phyloP scores from a whole-genome alignment of 139 green algal species.

The Haematococcus lacustris region DNA sequence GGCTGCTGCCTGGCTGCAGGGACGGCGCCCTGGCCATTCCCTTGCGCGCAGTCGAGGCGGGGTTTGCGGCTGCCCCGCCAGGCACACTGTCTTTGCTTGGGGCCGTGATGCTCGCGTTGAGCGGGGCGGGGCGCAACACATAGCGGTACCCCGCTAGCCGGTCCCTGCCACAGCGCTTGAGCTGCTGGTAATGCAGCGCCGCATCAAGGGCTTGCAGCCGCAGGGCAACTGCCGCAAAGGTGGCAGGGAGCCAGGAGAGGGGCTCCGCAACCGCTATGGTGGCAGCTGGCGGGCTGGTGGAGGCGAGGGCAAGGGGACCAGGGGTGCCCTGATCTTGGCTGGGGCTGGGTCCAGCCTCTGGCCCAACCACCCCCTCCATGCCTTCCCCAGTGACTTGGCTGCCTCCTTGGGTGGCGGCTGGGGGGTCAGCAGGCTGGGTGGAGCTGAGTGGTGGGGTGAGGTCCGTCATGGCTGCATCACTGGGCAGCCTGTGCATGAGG shows the following conservation, averaged over 20 bases:
- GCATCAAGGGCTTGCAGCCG: constrained; percentile 61
- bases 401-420: too few relatives aligned
- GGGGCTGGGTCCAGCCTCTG: too few relatives aligned
- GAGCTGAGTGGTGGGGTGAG: too few relatives aligned
- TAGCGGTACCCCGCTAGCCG: constrained; percentile 8
- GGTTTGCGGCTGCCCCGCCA: not conserved
- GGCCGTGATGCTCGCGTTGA: not conserved
- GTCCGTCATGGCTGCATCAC: too few relatives aligned
- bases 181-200: constrained; percentile 29
- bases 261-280: constrained; percentile 17
- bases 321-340: too few relatives aligned
- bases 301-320: too few relatives aligned
- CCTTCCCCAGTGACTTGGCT: too few relatives aligned
- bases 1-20: not conserved
- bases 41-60: not conserved
- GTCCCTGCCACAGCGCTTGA: not conserved
- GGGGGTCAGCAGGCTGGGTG: too few relatives aligned
- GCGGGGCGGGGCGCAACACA: not conserved
- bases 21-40: not conserved
- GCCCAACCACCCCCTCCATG: too few relatives aligned
- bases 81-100: not conserved
- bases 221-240: constrained; percentile 51
- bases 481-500: too few relatives aligned
- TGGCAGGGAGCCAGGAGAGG: constrained; percentile 74
- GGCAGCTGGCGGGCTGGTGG: too few relatives aligned